Percentiles rank a stretch among this genome's conserved stretches.
phyloP scores from a whole-genome alignment of 179 eudicot species.

The Monotropa hypopitys region DNA sequence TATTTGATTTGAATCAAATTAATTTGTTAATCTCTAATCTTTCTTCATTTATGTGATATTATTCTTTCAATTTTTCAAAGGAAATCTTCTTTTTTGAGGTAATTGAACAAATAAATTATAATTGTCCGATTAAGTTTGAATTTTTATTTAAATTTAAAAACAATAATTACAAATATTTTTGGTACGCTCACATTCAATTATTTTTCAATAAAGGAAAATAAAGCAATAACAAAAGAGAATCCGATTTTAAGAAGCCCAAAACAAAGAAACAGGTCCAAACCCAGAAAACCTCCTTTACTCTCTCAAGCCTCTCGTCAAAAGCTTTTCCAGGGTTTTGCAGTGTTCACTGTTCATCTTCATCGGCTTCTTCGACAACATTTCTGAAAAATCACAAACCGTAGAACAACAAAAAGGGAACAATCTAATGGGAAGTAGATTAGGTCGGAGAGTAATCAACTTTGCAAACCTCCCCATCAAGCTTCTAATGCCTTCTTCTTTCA shows the following conservation, averaged over 20 bases:
- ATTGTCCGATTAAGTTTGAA: too few relatives aligned
- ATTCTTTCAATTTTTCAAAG: neutral
- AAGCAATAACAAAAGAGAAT: too few relatives aligned
- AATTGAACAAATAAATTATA: neutral
- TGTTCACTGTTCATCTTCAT: neutral
- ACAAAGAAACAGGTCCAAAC: neutral
- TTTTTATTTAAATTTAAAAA: too few relatives aligned
- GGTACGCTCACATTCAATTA: too few relatives aligned
- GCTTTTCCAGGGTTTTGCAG: neutral
- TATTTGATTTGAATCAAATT: too few relatives aligned
- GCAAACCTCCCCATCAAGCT: constrained; percentile 86
- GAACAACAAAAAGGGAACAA: neutral
- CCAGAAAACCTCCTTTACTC: neutral
- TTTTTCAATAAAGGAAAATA: too few relatives aligned
- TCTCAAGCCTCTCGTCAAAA: neutral
- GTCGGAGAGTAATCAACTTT: constrained; percentile 54
- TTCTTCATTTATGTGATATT: too few relatives aligned
- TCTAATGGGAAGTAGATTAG: constrained; percentile 50
- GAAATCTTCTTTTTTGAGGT: neutral
- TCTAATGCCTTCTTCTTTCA: constrained; percentile 72
- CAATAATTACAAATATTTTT: too few relatives aligned
- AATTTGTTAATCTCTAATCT: too few relatives aligned
- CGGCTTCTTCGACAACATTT: neutral
- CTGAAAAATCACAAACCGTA: neutral
- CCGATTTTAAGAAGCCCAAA: too few relatives aligned